These are phyloP conservation scores for Bacidia gigantensis DNA, from an alignment of 495 filamentous ascomycete genomes.

Conservation along the genomic window DNA sequence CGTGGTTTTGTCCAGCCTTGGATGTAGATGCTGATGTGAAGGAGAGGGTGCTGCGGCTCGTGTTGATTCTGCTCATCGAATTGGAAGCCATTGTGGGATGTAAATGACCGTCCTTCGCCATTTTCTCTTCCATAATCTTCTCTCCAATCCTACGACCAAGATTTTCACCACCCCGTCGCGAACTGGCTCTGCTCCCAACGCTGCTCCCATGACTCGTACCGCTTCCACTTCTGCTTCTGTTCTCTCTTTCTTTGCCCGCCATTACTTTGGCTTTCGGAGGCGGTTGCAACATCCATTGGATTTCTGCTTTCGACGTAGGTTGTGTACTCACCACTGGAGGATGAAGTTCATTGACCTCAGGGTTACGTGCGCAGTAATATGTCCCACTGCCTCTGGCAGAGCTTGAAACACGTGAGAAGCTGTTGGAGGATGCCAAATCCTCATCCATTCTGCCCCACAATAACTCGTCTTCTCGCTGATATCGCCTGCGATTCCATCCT, in stretches of 20 bases:
- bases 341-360: conserved; percentile 74
- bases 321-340: conserved; percentile 70
- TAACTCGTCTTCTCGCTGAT: conserved; percentile 75
- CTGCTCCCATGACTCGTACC: conserved; percentile 19
- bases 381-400: conserved; percentile 36
- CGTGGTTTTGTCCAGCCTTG: conserved; percentile 11
- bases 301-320: conserved; percentile 50
- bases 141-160: conserved; percentile 29
- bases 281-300: conserved; percentile 84
- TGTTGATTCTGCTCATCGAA: conserved; percentile 10
- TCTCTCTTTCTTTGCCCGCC: conserved; percentile 59
- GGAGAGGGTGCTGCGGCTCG: conserved; percentile 7
- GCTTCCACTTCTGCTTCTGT: conserved; percentile 38
- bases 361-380: conserved; percentile 56
- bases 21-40: neutral
- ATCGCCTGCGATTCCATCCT: conserved; percentile 57
- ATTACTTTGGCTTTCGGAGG: conserved; percentile 74
- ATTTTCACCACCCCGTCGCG: conserved; percentile 9
- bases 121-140: conserved; percentile 21
- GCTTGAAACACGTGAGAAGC: conserved; percentile 31
- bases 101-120: conserved; percentile 18
- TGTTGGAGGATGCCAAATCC: conserved; percentile 28
- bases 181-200: conserved; percentile 18
- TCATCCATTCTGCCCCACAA: conserved; percentile 48
- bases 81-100: neutral